phyloP scores from a whole-genome alignment of 495 filamentous ascomycete genomes.

The Penicillium coffeae region DNA sequence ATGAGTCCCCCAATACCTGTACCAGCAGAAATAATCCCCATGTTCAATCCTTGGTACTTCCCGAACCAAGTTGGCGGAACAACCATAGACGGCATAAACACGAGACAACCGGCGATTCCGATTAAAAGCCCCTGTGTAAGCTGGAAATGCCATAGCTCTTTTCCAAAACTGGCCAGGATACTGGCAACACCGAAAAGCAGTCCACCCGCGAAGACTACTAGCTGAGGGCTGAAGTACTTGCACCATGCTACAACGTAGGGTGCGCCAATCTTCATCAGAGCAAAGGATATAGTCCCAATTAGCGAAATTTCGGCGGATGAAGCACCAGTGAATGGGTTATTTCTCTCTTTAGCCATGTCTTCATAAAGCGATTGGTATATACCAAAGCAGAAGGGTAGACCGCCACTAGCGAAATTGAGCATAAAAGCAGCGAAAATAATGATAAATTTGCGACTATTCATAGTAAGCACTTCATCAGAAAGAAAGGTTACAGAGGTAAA shows the following conservation, averaged over 20 bases:
- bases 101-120: constrained; percentile 33
- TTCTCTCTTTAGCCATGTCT: constrained; percentile 24
- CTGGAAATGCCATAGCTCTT: constrained; percentile 37
- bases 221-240: constrained; percentile 32
- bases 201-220: constrained; percentile 27
- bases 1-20: constrained; percentile 33
- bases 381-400: constrained; percentile 45
- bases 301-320: constrained; percentile 38
- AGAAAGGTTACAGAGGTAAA: too few species aligned
- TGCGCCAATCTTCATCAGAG: constrained; percentile 43
- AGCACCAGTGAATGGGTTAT: constrained; percentile 35
- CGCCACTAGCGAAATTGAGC: too few species aligned
- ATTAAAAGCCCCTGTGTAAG: constrained; percentile 38
- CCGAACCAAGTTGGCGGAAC: constrained; percentile 36
- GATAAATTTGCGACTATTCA: too few species aligned
- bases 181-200: constrained; percentile 24
- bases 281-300: constrained; percentile 40
- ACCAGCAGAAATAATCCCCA: constrained; percentile 36
- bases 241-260: constrained; percentile 36
- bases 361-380: constrained; percentile 47
- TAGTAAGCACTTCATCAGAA: too few species aligned
- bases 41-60: constrained; percentile 29
- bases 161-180: constrained; percentile 33
- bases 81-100: constrained; percentile 37
- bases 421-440: too few species aligned